These are phyloP conservation scores for Mycena filopes DNA, from an alignment of 768 basidiomycete species.

Conservation along the genomic window DNA sequence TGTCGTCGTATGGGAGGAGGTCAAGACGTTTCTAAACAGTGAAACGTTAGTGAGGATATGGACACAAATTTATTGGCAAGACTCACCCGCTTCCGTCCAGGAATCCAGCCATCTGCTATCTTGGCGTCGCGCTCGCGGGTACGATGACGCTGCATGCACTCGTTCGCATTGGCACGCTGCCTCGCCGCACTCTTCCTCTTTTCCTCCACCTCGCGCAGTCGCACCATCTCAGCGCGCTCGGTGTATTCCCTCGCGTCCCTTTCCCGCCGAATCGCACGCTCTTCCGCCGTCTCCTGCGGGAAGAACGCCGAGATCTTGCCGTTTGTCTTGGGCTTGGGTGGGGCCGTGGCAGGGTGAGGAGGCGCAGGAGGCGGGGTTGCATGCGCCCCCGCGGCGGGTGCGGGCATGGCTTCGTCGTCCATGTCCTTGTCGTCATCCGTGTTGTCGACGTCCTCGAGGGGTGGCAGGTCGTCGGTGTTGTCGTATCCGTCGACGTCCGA, in stretches of 20 bases:
- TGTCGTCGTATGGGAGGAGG: background rate
- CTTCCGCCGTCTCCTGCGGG: slow-evolving; percentile 5
- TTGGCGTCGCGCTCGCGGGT: background rate
- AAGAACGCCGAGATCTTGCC: background rate
- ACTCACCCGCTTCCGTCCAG: slow-evolving; percentile 10
- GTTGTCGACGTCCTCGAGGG: background rate
- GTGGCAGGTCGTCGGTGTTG: background rate
- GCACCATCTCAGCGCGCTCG: background rate
- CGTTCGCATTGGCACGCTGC: background rate
- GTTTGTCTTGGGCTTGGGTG: too few relatives aligned
- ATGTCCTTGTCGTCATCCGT: background rate
- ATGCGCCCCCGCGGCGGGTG: too few relatives aligned
- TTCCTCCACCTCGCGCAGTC: background rate
- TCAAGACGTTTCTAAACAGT: slow-evolving; percentile 16
- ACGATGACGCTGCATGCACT: slow-evolving; percentile 2
- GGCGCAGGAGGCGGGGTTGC: too few relatives aligned
- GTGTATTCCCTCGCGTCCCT: background rate
- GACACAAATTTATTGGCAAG: background rate
- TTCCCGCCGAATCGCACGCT: slow-evolving; percentile 3
- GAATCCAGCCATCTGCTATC: background rate
- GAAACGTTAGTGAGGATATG: background rate
- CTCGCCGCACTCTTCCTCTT: background rate
- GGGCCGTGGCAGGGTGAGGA: too few relatives aligned
- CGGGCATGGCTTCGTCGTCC: too few relatives aligned
- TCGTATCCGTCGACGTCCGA: too few relatives aligned